A percentile compares a stretch with the other conserved stretches of the same genome.
Conservation (phyloP, 73 alveolate genomes). For the Tetrahymena thermophila region DNA sequence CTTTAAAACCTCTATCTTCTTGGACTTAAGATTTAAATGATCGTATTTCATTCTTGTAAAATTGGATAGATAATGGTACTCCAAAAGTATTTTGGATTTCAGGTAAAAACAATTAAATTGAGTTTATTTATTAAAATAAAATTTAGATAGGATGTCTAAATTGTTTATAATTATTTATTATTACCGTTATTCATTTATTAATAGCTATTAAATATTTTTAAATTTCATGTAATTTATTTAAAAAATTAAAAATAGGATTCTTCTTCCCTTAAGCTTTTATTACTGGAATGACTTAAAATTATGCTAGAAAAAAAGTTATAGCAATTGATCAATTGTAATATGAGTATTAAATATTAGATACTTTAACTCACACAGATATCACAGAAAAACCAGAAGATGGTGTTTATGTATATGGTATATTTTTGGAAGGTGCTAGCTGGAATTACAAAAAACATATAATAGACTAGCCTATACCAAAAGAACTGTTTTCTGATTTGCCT, state of each 20-base stretch:
- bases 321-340: conserved; percentile 89
- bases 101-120: conserved; percentile 49
- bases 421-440: conserved; percentile 96
- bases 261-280: conserved; percentile 97
- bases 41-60: conserved; percentile 74
- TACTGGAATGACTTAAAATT: conserved; percentile 91
- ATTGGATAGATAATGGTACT: conserved; percentile 94
- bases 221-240: too few species aligned
- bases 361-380: conserved; percentile 64
- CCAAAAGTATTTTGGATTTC: conserved; percentile 93
- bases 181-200: too few species aligned
- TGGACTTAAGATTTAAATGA: conserved; percentile 93
- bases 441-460: conserved; percentile 69
- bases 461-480: conserved; percentile 83
- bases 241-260: conserved; percentile 53
- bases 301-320: conserved; percentile 95
- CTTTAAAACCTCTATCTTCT: conserved; percentile 90
- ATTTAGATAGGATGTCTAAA: too few species aligned
- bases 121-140: background rate
- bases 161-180: too few species aligned
- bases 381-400: conserved; percentile 93
- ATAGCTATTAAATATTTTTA: too few species aligned
- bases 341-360: conserved; percentile 57
- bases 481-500: conserved; percentile 90
- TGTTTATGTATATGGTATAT: conserved; percentile 87